Percentiles rank a stretch among this genome's conserved stretches.
Conservation (phyloP, 306 rosid species). For the Hippophae gyantsensis region DNA sequence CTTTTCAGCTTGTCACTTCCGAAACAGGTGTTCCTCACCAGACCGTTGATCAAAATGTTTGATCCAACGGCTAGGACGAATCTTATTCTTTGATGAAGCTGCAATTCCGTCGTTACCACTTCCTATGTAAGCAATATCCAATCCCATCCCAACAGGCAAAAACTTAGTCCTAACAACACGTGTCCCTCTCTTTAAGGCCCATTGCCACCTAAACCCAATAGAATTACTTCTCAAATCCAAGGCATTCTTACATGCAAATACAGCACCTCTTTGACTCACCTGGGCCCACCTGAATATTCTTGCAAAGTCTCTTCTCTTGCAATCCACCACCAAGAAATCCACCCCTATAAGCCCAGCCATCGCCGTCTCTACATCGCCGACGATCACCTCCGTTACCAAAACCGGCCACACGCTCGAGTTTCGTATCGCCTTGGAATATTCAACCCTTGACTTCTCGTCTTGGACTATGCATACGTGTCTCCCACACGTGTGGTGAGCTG, state of each 20-base stretch:
- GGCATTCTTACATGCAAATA: conserved; percentile 73
- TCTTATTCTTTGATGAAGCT: neutral
- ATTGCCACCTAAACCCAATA: conserved; percentile 44
- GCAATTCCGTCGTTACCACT: conserved; percentile 15
- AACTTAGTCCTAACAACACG: conserved; percentile 66
- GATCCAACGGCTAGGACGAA: conserved; percentile 61
- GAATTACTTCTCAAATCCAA: conserved; percentile 27
- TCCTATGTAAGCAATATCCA: conserved; percentile 83
- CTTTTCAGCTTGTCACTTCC: conserved; percentile 19
- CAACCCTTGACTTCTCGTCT: conserved; percentile 39
- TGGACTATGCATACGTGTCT: conserved; percentile 72
- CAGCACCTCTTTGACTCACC: conserved; percentile 51
- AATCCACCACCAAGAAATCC: conserved; percentile 76
- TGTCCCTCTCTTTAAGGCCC: conserved; percentile 48
- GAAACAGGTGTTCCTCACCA: conserved; percentile 70
- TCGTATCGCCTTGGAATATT: conserved; percentile 37
- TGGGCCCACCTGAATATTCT: conserved; percentile 46
- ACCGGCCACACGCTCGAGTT: conserved; percentile 30
- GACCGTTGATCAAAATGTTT: conserved; percentile 52
- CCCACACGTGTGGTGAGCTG: conserved; percentile 67
- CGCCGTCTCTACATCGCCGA: conserved; percentile 36
- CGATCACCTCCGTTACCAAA: conserved; percentile 38
- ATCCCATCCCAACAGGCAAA: conserved; percentile 70
- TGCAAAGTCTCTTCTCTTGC: conserved; percentile 44
- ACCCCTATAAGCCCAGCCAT: conserved; percentile 26